A percentile compares a stretch with the other conserved stretches of the same genome.
phyloP scores from a whole-genome alignment of 2,329 filamentous ascomycete genomes.

The Cladosporium velox region DNA sequence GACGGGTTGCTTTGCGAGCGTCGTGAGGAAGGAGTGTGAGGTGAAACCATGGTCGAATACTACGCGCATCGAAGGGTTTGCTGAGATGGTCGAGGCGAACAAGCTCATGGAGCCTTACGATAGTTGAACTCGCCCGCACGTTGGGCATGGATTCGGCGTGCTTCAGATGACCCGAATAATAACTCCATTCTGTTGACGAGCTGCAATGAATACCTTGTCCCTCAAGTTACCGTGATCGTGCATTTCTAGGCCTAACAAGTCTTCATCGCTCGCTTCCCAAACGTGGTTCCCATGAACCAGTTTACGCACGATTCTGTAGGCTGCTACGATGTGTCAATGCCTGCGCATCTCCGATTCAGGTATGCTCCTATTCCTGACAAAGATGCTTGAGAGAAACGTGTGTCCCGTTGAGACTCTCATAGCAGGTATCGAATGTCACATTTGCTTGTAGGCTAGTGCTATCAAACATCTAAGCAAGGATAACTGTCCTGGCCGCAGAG shows the following conservation, averaged over 20 bases:
- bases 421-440: not conserved
- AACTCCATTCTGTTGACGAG: not conserved
- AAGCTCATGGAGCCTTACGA: constrained; percentile 34
- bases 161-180: not conserved
- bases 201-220: not conserved
- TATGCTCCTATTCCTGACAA: not conserved
- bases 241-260: not conserved
- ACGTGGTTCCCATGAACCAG: not conserved
- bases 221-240: not conserved
- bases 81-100: constrained; percentile 32
- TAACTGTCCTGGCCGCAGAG: not conserved
- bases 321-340: not conserved
- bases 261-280: not conserved
- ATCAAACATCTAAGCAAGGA: not conserved
- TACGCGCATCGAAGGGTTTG: constrained; percentile 32
- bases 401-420: not conserved
- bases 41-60: constrained; percentile 37
- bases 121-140: not conserved
- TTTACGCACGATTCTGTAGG: not conserved
- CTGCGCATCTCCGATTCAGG: not conserved
- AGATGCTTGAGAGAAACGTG: not conserved
- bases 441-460: not conserved
- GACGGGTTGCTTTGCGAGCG: constrained; percentile 32
- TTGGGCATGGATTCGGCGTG: not conserved
- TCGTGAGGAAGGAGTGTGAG: constrained; percentile 22